phyloP scores from a whole-genome alignment of 176 grass and related monocot genomes.

The Triticum dicoccoides region DNA sequence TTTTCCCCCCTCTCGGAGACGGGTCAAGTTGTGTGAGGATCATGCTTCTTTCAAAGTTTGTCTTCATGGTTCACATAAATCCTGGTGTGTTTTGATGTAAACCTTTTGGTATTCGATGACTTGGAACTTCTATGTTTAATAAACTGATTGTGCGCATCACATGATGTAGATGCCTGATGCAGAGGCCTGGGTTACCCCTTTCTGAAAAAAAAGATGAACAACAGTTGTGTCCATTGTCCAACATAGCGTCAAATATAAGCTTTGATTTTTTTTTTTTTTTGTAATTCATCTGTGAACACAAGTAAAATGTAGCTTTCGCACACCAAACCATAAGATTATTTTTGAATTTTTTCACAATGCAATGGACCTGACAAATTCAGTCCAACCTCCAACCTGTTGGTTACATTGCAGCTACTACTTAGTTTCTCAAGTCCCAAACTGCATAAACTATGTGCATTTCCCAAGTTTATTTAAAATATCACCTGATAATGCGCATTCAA shows the following conservation, averaged over 20 bases:
- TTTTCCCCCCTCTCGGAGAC: neutral
- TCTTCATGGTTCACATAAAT: neutral
- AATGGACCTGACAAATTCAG: neutral
- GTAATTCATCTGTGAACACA: neutral
- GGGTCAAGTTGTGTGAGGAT: neutral
- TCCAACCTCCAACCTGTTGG: neutral
- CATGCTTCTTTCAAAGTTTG: neutral
- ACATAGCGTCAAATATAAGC: neutral
- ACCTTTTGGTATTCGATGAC: too few species aligned
- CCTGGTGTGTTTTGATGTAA: neutral
- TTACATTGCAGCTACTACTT: neutral
- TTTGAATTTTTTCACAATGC: neutral
- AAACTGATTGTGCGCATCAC: too few species aligned
- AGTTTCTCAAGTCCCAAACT: too few species aligned
- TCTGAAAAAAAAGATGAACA: neutral
- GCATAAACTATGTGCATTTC: too few species aligned
- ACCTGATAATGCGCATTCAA: neutral
- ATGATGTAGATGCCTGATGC: too few species aligned
- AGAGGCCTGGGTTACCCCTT: too few species aligned
- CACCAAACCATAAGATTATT: too few species aligned
- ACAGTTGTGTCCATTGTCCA: neutral
- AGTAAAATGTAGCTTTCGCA: neutral
- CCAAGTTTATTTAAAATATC: too few species aligned
- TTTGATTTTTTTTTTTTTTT: neutral
- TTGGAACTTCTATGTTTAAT: too few species aligned